These are phyloP conservation scores for Phytophthora europaea DNA, from an alignment of 352 stramenopile species.

Conservation along the genomic window DNA sequence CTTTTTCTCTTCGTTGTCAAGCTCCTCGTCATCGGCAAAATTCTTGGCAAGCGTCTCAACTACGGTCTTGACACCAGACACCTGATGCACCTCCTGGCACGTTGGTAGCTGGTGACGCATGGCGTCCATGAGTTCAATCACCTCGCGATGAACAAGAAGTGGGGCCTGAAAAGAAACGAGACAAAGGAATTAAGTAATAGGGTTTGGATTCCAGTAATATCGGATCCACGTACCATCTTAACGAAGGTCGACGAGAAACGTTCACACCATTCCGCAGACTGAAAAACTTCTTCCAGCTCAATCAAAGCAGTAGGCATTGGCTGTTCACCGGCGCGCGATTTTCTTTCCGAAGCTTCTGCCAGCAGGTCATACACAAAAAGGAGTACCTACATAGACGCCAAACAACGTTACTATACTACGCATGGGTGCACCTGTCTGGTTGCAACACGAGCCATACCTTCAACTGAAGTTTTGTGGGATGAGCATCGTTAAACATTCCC, in stretches of 20 bases:
- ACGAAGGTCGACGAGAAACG: conserved; percentile 64
- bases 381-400: conserved; percentile 42
- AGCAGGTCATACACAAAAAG: conserved; percentile 81
- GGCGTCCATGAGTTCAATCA: conserved; percentile 65
- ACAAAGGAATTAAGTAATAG: not conserved
- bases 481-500: conserved; percentile 49
- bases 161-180: conserved; percentile 32
- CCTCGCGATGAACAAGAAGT: conserved; percentile 52
- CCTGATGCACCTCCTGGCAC: conserved; percentile 54
- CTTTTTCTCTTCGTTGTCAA: conserved; percentile 66
- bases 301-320: conserved; percentile 39
- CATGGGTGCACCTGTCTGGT: not conserved
- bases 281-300: conserved; percentile 60
- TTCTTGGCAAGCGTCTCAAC: conserved; percentile 44
- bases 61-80: conserved; percentile 48
- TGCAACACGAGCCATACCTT: conserved; percentile 55
- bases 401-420: conserved; percentile 1
- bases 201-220: not conserved
- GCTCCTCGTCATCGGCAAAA: conserved; percentile 39
- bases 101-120: conserved; percentile 71
- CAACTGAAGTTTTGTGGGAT: conserved; percentile 64
- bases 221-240: conserved; percentile 47
- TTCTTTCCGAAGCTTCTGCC: conserved; percentile 43
- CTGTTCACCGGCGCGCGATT: conserved; percentile 14
- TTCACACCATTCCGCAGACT: conserved; percentile 64